A percentile compares a stretch with the other conserved stretches of the same genome.
phyloP scores from a whole-genome alignment of 768 basidiomycete genomes.

The Chalciporus sphaerocephalus region DNA sequence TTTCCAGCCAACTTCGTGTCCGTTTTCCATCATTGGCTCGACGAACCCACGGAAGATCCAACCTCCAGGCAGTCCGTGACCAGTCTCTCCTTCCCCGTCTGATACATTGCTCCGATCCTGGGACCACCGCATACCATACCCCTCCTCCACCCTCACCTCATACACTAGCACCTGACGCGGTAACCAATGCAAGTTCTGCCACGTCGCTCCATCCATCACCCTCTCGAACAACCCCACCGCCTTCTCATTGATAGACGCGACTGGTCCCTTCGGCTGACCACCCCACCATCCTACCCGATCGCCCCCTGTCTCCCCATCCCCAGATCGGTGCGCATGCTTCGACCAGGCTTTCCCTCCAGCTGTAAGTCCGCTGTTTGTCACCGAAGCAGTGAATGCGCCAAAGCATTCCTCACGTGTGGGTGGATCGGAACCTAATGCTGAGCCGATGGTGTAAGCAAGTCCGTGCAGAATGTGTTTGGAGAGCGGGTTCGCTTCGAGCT shows the following conservation, averaged over 20 bases:
- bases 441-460: conserved; percentile 56
- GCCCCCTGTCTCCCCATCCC: not conserved
- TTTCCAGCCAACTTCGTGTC: conserved; percentile 59
- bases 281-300: conserved; percentile 55
- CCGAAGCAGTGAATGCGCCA: conserved; percentile 42
- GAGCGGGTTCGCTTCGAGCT: conserved; percentile 30
- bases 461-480: conserved; percentile 46
- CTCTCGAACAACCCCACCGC: conserved; percentile 50
- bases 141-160: conserved; percentile 53
- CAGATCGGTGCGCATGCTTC: conserved; percentile 59
- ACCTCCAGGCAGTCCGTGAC: too few species aligned
- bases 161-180: conserved; percentile 61
- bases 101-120: conserved; percentile 37
- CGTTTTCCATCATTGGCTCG: conserved; percentile 65
- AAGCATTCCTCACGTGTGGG: conserved; percentile 49
- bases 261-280: conserved; percentile 46
- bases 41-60: conserved; percentile 65
- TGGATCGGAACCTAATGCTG: conserved; percentile 49
- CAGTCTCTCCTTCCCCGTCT: not conserved
- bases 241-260: conserved; percentile 47
- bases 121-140: conserved; percentile 68
- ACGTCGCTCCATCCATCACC: conserved; percentile 49
- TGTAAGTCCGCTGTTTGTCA: conserved; percentile 50
- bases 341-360: conserved; percentile 64
- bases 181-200: conserved; percentile 65